Evolutionary conservation across 768 basidiomycete genomes (phyloP), one percentile per base, ranked within the genome.

Genomic region (Naganishia randhawae): DNA sequence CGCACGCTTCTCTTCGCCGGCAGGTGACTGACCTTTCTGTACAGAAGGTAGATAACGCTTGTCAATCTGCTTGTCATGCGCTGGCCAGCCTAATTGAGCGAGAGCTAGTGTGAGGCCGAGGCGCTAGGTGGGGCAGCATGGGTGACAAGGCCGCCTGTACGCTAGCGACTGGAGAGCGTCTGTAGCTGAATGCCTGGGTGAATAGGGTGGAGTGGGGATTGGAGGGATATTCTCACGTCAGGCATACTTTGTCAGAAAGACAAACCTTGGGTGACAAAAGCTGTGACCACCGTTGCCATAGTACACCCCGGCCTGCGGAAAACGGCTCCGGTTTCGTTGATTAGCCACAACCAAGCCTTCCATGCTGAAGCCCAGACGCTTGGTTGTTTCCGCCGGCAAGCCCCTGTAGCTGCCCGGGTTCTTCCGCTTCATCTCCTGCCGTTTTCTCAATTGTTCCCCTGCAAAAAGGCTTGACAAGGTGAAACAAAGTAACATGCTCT

Each of bases 401-500:
- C 33, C 54, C 16, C 54, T 35, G n/a, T 42, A 42, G 10, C 41
- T 10, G 41, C 41, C 41, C 11, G 11, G 11, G 11, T 29, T 39
- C 51, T 33, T 31, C 29, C 29, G 51, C 29, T 33, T 52, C 4
- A 10, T 52, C 17, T 25, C 29, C 51, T 52, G 29, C 51, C n/a
- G n/a, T n/a, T n/a, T n/a, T n/a, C n/a, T 3, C 29, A 52, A 31
- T 39, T 61, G 57, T n/a, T n/a, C n/a, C n/a, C n/a, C n/a, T n/a
- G n/a, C n/a, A n/a, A n/a, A n/a, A n/a, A n/a, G n/a, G n/a, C n/a
- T n/a, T n/a, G n/a, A n/a, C n/a, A n/a, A n/a, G n/a, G n/a, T n/a
- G n/a, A n/a, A 39, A 25, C 25, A 35, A 61, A 25, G 57, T 37
- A 39, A 39, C 37, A 25, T 61, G 57, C 27, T 61, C 37, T 61